These are phyloP conservation scores for Xylaria bambusicola DNA, from an alignment of 495 filamentous ascomycete genomes.

Conservation along the genomic window DNA sequence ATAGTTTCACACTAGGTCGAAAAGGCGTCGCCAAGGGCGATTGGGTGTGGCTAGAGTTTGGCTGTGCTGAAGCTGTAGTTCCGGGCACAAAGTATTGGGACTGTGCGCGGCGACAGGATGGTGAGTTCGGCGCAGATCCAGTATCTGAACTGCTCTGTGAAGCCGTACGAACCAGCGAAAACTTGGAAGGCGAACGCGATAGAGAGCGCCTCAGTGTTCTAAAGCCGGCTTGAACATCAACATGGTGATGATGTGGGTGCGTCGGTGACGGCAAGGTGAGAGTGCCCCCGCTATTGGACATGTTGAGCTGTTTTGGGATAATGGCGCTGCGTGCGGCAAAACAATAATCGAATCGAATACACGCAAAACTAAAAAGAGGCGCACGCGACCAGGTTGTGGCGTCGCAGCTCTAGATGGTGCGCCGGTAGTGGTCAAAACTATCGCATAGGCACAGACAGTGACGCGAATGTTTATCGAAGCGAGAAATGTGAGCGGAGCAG, in stretches of 20 bases:
- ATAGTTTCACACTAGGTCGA: conserved; percentile 51
- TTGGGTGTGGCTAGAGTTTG: conserved; percentile 30
- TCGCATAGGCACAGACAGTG: conserved; percentile 1
- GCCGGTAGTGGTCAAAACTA: conserved; percentile 12
- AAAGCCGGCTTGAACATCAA: conserved; percentile 75
- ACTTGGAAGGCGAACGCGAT: conserved; percentile 85
- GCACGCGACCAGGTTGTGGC: conserved; percentile 10
- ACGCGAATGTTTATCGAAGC: not conserved
- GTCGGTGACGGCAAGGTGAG: conserved; percentile 82
- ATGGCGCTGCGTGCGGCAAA: conserved; percentile 8
- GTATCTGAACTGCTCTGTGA: conserved; percentile 36
- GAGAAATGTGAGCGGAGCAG: conserved; percentile 30
- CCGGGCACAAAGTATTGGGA: conserved; percentile 32
- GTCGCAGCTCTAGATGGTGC: conserved; percentile 3
- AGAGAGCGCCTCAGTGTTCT: conserved; percentile 79
- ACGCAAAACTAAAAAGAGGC: conserved; percentile 4
- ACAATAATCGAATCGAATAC: conserved; percentile 9
- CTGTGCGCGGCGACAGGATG: conserved; percentile 32
- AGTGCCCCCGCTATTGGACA: conserved; percentile 64
- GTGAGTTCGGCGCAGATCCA: conserved; percentile 28
- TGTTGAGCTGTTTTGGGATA: conserved; percentile 26
- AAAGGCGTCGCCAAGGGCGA: conserved; percentile 40
- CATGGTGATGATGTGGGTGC: conserved; percentile 65
- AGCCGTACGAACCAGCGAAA: conserved; percentile 62
- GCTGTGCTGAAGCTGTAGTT: conserved; percentile 23